phyloP scores from a whole-genome alignment of 805 yeast species.

The Saccharomycopsis malanga region DNA sequence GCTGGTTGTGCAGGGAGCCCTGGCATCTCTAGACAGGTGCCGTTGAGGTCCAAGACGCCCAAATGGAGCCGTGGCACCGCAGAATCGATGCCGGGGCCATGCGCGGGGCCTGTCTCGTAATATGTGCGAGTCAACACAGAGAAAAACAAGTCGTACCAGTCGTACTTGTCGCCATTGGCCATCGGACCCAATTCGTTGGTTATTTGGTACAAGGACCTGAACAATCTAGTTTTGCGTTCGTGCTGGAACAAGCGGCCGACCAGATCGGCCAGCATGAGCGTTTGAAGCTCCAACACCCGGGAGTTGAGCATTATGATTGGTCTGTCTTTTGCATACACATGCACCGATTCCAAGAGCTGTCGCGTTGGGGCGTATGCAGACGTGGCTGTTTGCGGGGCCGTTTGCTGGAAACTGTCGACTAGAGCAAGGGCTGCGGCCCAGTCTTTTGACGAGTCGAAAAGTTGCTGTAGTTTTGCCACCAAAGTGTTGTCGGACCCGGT shows the following conservation, averaged over 20 bases:
- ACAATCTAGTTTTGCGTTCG: slow-evolving; percentile 43
- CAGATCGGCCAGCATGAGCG: slow-evolving; percentile 25
- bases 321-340: background rate
- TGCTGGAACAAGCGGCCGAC: slow-evolving; percentile 34
- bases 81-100: background rate
- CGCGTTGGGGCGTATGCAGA: slow-evolving; percentile 22
- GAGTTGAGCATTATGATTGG: slow-evolving; percentile 43
- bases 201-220: slow-evolving; percentile 25
- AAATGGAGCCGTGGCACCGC: slow-evolving; percentile 17
- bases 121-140: slow-evolving; percentile 40
- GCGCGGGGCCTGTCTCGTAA: slow-evolving; percentile 24
- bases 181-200: slow-evolving; percentile 19
- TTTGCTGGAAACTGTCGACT: background rate
- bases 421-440: background rate
- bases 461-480: slow-evolving; percentile 21
- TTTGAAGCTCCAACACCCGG: slow-evolving; percentile 36
- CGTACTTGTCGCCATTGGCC: slow-evolving; percentile 27
- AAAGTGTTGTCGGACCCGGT: slow-evolving; percentile 22
- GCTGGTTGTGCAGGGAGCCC: slow-evolving; percentile 2
- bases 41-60: slow-evolving; percentile 3
- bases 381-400: background rate
- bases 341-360: slow-evolving; percentile 14
- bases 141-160: slow-evolving; percentile 43
- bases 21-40: slow-evolving; percentile 2
- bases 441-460: no score